Evolutionary conservation across 768 basidiomycete genomes (phyloP), one percentile per base, ranked within the genome.

Genomic region (Lactarius hatsudake): DNA sequence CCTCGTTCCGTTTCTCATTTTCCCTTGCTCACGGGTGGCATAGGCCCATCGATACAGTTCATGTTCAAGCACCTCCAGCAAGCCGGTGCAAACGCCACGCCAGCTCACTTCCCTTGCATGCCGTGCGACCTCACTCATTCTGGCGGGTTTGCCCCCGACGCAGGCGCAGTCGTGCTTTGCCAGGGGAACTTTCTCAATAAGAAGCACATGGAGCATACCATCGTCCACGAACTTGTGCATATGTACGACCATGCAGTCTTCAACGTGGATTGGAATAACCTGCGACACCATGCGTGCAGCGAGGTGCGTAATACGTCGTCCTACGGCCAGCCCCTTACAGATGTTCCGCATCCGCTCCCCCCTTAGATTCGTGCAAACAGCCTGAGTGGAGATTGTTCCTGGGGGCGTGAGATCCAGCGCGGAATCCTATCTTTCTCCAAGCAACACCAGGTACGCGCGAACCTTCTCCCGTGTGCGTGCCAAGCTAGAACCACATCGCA

Each of bases 161-260:
- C 86, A 17, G 91, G 92, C 18, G 90, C 89, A 3, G 86, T 98
- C 30, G 77, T 94, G 8, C 80, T 99, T 2, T 99, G 96, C 74
- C 87, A 94, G 68, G 91, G 94, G 55, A 84, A 88, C 58, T 90
- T 95, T 72, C 83, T 87, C 75, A 85, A 81, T 76, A 89, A 93
- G 74, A 84, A 83, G 42, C 94, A 97, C 72, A 89, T 96, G 90
- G 95, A 98, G 77, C 86, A 93, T 73, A 96, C 96, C 36, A 80
- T 99, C 40, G 84, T 91, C 26, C 97, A 99, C 74, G 97, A 99
- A 75, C 84, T 98, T 56, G 78, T 98, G 30, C 97, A 98, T 74
- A 88, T 94, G 84, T 98, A 92, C 75, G 97, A 99, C 76, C 92
- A 96, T 69, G 91, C 93, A 78, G 87, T 87, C 76, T 98, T 98